Evolutionary conservation across 192 early-diverging fungal genomes (phyloP).

Genomic region (Backusella psychrophila): DNA sequence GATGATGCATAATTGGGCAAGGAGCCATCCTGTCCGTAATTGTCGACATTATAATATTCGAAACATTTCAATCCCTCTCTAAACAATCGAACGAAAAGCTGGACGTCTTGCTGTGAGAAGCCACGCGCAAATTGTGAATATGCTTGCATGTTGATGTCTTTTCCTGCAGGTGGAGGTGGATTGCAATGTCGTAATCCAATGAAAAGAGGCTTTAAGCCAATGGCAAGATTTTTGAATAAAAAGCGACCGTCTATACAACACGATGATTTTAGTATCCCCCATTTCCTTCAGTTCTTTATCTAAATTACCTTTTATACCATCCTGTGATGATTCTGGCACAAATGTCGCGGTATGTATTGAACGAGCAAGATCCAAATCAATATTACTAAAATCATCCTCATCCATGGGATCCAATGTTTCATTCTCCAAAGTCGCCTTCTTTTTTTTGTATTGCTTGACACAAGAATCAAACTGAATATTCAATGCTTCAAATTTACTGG

Average conservation of each 20-base stretch:
- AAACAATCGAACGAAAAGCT: slow-evolving; percentile 70
- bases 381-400: slow-evolving; percentile 44
- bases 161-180: slow-evolving; percentile 43
- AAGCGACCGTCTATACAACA: slow-evolving; percentile 67
- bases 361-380: slow-evolving; percentile 50
- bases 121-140: slow-evolving; percentile 55
- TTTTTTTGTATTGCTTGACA: slow-evolving; percentile 54
- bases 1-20: slow-evolving; percentile 14
- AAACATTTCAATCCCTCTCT: slow-evolving; percentile 80
- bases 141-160: slow-evolving; percentile 32
- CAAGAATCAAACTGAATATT: slow-evolving; percentile 60
- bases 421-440: slow-evolving; percentile 43
- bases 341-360: slow-evolving; percentile 51
- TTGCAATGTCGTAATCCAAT: slow-evolving; percentile 72
- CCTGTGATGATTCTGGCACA: slow-evolving; percentile 48
- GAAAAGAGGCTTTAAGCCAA: slow-evolving; percentile 81
- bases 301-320: slow-evolving; percentile 57
- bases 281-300: background rate
- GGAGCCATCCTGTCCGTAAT: slow-evolving; percentile 43
- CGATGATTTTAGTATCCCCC: background rate
- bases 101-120: slow-evolving; percentile 68
- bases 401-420: slow-evolving; percentile 33
- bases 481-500: slow-evolving; percentile 68
- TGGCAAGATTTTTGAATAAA: slow-evolving; percentile 85
- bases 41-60: slow-evolving; percentile 78